Evolutionary conservation across 129 eudicot species (phyloP), one percentile per base, ranked within the genome.

Genomic region (Kitagawia praeruptora): DNA sequence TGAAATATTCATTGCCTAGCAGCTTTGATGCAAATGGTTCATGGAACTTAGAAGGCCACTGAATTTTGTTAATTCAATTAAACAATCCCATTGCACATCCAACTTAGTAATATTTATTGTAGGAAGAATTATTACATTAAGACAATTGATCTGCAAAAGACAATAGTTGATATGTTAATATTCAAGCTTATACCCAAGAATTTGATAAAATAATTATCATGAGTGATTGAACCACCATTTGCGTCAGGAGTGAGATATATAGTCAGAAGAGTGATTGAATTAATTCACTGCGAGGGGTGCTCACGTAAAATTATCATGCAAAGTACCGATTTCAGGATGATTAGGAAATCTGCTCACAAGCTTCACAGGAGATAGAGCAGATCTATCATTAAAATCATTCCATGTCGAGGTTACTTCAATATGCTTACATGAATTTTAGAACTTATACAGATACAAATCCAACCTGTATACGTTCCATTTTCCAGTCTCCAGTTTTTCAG

Each of bases 241-340:
- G n/a, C n/a, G n/a, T n/a, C n/a, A n/a, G 23, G 76, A 66, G 78
- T 16, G 6, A 70, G 1, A 25, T 48, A 82, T 18, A 54, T 3
- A 19, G 45, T 28, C 13, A n/a, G 34, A 18, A n/a, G 41, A 41
- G 28, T 10, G 44, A 73, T 8, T 42, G 6, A 74, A 45, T 1
- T 27, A 15, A 46, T 31, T 61, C 58, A 63, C 42, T 64, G 67
- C 0, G 75, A 42, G 45, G 46, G 84, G 74, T 82, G 70, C 97
- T 89, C 81, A 94, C 98, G 85, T 88, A 88, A 94, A 94, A 77
- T 86, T 86, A 82, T 94, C 98, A 84, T 94, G 98, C 83, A 94
- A 83, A 51, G 97, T 94, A 75, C 82, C 91, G 78, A 94, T 85
- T 37, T 89, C 87, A 13, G 98, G 97, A 83, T 86, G 91, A 84